Evolutionary conservation across 2,329 filamentous ascomycete genomes (phyloP).

Genomic region (Phaeoacremonium minimum): DNA sequence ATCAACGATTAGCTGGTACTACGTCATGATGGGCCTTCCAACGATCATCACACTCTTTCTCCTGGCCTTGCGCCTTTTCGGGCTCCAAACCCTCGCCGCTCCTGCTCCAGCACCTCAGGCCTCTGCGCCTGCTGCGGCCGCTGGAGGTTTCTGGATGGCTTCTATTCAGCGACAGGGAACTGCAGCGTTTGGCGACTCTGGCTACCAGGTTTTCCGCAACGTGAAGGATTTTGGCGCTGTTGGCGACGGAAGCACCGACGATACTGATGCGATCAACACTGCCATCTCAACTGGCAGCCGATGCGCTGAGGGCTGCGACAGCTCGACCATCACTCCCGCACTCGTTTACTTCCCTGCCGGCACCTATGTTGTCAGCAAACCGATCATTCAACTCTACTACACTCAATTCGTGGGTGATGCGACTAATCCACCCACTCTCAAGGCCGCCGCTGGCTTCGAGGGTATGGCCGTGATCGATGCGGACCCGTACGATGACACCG

Average conservation of each 20-base stretch:
- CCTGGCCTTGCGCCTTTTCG: slow-evolving; percentile 37
- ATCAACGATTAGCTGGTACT: slow-evolving; percentile 25
- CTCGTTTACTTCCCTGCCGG: slow-evolving; percentile 90
- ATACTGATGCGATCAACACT: slow-evolving; percentile 82
- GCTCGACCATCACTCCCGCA: slow-evolving; percentile 76
- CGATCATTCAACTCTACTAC: slow-evolving; percentile 85
- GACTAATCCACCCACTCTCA: slow-evolving; percentile 66
- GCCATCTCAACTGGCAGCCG: slow-evolving; percentile 75
- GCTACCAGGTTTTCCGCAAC: slow-evolving; percentile 73
- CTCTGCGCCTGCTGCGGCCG: slow-evolving; percentile 10
- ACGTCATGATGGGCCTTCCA: slow-evolving; percentile 37
- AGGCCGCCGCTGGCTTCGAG: slow-evolving; percentile 65
- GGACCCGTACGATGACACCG: slow-evolving; percentile 71
- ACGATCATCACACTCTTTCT: slow-evolving; percentile 35
- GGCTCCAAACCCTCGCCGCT: slow-evolving; percentile 25
- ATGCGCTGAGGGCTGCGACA: slow-evolving; percentile 79
- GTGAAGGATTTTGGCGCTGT: slow-evolving; percentile 72
- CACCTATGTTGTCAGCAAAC: slow-evolving; percentile 75
- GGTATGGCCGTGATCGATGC: slow-evolving; percentile 89
- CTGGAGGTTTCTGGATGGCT: slow-evolving; percentile 66
- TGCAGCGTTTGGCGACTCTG: slow-evolving; percentile 54
- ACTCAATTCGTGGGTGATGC: slow-evolving; percentile 88
- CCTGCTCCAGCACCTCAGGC: slow-evolving; percentile 24
- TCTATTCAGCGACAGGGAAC: slow-evolving; percentile 65
- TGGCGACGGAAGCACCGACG: slow-evolving; percentile 68